These are phyloP conservation scores for sorghum (Sorghum bicolor) DNA, from an alignment of 176 grass and related monocot genomes.

Conservation along the genomic window Sorghum_bicolor_NCBIv3 NC_012873.2:62460501-62461000, in stretches of 20 bases:
- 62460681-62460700: too few relatives aligned
- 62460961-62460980: background rate
- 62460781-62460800: background rate
- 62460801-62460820: background rate
- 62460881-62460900: background rate
- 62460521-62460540: too few relatives aligned
- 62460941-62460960: conserved; percentile 14
- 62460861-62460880: background rate
- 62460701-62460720: too few relatives aligned
- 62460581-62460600: too few relatives aligned
- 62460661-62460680: too few relatives aligned
- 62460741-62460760: background rate
- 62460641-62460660: too few relatives aligned
- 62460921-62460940: background rate
- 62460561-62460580: too few relatives aligned
- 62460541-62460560: too few relatives aligned
- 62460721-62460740: background rate
- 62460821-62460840: background rate
- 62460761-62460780: background rate
- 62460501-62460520: too few relatives aligned
- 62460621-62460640: too few relatives aligned
- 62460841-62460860: background rate
- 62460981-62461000: conserved; percentile 19
- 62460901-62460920: background rate
- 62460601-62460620: too few relatives aligned